Conservation (phyloP, 2,329 filamentous ascomycete genomes). For the Aspergillus pseudoglaucus region DNA sequence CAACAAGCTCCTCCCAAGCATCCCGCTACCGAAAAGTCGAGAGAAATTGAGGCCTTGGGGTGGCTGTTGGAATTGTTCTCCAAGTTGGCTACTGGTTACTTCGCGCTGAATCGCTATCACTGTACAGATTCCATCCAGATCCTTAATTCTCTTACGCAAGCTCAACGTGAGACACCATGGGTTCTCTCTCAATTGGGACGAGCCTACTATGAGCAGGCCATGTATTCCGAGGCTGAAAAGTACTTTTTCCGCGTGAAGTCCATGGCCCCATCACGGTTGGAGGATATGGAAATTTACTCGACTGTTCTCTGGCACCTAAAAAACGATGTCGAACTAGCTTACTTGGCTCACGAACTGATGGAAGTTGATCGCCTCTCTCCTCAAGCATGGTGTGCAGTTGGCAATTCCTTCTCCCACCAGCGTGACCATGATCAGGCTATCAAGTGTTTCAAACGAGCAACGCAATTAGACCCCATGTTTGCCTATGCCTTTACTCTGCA, state of each 20-base stretch:
- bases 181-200: conserved; percentile 85
- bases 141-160: conserved; percentile 62
- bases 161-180: conserved; percentile 87
- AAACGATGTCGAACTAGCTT: conserved; percentile 83
- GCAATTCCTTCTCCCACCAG: conserved; percentile 88
- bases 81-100: conserved; percentile 75
- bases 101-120: conserved; percentile 69
- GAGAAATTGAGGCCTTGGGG: conserved; percentile 67
- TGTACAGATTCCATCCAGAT: conserved; percentile 69
- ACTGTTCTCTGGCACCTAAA: conserved; percentile 99
- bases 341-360: conserved; percentile 82
- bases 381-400: conserved; percentile 91
- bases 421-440: conserved; percentile 92
- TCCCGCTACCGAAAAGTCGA: conserved; percentile 48
- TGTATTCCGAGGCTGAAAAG: conserved; percentile 79
- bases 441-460: conserved; percentile 88
- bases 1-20: conserved; percentile 24
- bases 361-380: conserved; percentile 83
- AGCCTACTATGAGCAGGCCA: conserved; percentile 82
- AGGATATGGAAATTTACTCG: conserved; percentile 97
- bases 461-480: conserved; percentile 81
- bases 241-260: conserved; percentile 74
- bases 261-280: conserved; percentile 71
- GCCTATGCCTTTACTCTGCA: conserved; percentile 94
- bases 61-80: conserved; percentile 74